These are phyloP conservation scores for Gloeopeniophorella convolvens DNA, from an alignment of 768 basidiomycete genomes.

Conservation along the genomic window DNA sequence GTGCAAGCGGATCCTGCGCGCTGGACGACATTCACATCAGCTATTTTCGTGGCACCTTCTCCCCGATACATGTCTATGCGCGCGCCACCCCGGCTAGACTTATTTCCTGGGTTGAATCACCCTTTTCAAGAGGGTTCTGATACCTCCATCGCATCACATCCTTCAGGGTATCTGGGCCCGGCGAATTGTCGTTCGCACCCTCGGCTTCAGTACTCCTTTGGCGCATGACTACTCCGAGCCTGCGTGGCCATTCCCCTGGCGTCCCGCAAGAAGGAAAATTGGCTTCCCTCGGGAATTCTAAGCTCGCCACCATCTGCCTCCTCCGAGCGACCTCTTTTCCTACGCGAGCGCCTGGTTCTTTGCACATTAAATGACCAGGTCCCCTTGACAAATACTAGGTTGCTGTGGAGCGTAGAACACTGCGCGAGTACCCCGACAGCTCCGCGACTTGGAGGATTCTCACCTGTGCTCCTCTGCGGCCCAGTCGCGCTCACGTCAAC, in stretches of 20 bases:
- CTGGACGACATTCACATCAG: slow-evolving; percentile 16
- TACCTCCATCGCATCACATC: slow-evolving; percentile 14
- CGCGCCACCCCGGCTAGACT: slow-evolving; percentile 5
- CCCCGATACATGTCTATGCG: slow-evolving; percentile 4
- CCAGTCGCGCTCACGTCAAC: too few species aligned
- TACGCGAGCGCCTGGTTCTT: slow-evolving; percentile 9
- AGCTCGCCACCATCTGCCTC: background rate
- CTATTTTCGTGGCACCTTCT: slow-evolving; percentile 13
- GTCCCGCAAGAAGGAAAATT: background rate
- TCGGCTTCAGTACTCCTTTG: slow-evolving; percentile 2
- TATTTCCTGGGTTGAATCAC: slow-evolving; percentile 1
- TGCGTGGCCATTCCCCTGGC: slow-evolving; percentile 8
- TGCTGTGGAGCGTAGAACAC: slow-evolving; percentile 2
- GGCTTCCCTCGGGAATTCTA: too few species aligned
- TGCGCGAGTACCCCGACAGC: slow-evolving; percentile 5
- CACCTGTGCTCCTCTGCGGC: background rate
- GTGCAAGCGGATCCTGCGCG: slow-evolving; percentile 5
- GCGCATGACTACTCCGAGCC: slow-evolving; percentile 8
- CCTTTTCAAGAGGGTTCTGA: slow-evolving; percentile 14
- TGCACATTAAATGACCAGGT: background rate
- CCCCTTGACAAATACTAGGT: background rate
- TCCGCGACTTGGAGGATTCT: slow-evolving; percentile 20
- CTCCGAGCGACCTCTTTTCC: slow-evolving; percentile 3
- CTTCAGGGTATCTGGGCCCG: slow-evolving; percentile 17
- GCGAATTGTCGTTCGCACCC: slow-evolving; percentile 16